Base-by-base conservation (phyloP, 192 early-diverging fungal genomes). In the Entomortierella parvispora region DNA sequence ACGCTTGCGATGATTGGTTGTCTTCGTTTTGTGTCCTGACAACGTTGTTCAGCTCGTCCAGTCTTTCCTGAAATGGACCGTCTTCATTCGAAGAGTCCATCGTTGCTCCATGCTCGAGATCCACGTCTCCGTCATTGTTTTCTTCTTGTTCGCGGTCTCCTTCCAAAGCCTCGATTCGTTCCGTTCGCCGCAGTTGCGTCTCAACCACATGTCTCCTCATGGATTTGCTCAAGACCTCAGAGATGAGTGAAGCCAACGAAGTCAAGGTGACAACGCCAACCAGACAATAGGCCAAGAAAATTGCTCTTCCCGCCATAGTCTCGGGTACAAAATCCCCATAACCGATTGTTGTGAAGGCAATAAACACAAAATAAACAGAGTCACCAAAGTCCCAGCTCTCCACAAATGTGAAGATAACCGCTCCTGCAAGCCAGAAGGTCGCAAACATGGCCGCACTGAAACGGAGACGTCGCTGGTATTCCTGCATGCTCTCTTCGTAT, bases 141-240 rank as follows among this genome's bases (percentile, higher is more conserved):
- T 29, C 46, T 10, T 29, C 32, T 53, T 23, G 22, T 25, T 12
- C 32, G 5, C 37, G 57, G 0, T 3, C 17, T 2, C 56, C 34
- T 12, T 54, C 58, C 25, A 69, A 14, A 33, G 50, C 59, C 26
- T 62, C 68, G 4, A 56, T 14, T 9, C 12, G 53, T 37, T 52
- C 40, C 34, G 17, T 6, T 22, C 54, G 22, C 15, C 25, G 17
- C 40, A 68, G 31, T 31, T 76, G 62, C 0, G 72, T 17, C 22
- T 68, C 58, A 51, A 76, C 72, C 4, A 76, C 59, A 51, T 76
- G 62, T 20, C 50, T 53, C 43, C 65, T 40, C 56, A 76, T 62
- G 4, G 47, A 11, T 40, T 76, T 76, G 29, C 59, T 62, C 45
- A 76, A 9, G 7, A 68, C 58, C 12, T 76, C 72, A 8, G 72